Percentiles rank a stretch among this genome's conserved stretches.
phyloP scores from a whole-genome alignment of 495 filamentous ascomycete genomes.

The Sordaria brevicollis region DNA sequence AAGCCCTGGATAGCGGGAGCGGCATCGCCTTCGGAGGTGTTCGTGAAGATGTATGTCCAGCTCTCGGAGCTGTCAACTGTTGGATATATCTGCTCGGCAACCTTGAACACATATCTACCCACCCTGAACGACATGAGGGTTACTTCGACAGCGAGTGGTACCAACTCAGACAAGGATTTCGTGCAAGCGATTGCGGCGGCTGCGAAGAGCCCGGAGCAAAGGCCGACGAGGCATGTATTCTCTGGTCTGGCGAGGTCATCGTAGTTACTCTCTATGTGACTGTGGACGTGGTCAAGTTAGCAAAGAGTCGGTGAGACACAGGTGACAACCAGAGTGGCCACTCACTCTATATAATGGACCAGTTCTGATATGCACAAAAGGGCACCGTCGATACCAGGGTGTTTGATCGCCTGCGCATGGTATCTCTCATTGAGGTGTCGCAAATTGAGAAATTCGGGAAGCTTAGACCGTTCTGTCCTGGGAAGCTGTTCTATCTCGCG shows the following conservation, averaged over 20 bases:
- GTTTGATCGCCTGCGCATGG: conserved; percentile 43
- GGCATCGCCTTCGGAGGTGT: conserved; percentile 32
- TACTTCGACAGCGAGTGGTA: conserved; percentile 57
- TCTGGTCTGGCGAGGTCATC: conserved; percentile 31
- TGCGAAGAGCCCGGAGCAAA: conserved; percentile 66
- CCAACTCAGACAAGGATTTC: conserved; percentile 54
- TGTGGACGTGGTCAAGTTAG: conserved; percentile 18
- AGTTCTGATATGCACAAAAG: conserved; percentile 62
- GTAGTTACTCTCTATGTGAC: conserved; percentile 35
- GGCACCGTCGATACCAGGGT: conserved; percentile 54
- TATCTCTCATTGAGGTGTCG: conserved; percentile 63
- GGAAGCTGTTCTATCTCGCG: conserved; percentile 53
- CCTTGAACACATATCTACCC: conserved; percentile 47
- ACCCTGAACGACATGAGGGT: conserved; percentile 65
- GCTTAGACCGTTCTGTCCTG: conserved; percentile 44
- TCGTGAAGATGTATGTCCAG: conserved; percentile 47
- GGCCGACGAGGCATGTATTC: conserved; percentile 45
- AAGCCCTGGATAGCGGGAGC: conserved; percentile 39
- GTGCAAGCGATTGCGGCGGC: conserved; percentile 61
- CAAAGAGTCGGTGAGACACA: background rate
- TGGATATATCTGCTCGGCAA: conserved; percentile 41
- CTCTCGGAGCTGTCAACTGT: conserved; percentile 36
- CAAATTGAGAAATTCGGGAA: conserved; percentile 61
- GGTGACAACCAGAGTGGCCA: background rate
- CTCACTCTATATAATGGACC: conserved; percentile 68